Evolutionary conservation across 768 basidiomycete species (phyloP), one percentile per base, ranked within the genome.

Genomic region (Suillus luteus): DNA sequence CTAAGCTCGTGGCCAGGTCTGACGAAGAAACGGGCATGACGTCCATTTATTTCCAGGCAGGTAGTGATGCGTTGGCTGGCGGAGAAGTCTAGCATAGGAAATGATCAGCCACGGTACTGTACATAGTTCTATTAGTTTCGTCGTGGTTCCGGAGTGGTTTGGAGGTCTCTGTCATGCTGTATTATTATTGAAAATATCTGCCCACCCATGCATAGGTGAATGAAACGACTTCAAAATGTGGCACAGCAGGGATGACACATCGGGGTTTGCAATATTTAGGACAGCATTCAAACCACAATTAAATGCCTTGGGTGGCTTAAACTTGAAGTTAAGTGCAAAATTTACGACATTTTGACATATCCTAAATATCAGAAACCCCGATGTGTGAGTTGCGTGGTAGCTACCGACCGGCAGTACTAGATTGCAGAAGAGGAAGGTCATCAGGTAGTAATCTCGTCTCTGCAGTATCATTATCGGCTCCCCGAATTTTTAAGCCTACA

Each of bases 381-480:
- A n/a, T n/a, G n/a, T n/a, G n/a, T n/a, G n/a, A 33, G 10, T 17
- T 54, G 31, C 52, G 52, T 33, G 52, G 52, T 31, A 33, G 52
- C 12, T 33, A 19, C 24, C 27, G 8, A 51, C 46, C 2, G 46
- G 27, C 4, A 9, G 8, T 5, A 27, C 27, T 27, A 24, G 24
- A 49, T 49, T 9, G 27, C 17, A 51, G 27, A 51, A 51, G 27
- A 22, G 41, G 46, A 48, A 48, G 48, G 27, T 17, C 15, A 17
- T 17, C 31, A 31, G 17, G 49, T 17, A 8, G 9, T 60, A 98
- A 99, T 77, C 83, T 99, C 58, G 97, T 99, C 69, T 93, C 93
- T 17, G 83, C 84, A 40, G 97, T 99, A 22, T 98, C 96, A 3
- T 85, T 89, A 59, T 69, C 80, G 40, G 74, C 81, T 54, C 87